Conservation (phyloP, 139 green algal genomes). For the Chlamydomonas sp. region DNA sequence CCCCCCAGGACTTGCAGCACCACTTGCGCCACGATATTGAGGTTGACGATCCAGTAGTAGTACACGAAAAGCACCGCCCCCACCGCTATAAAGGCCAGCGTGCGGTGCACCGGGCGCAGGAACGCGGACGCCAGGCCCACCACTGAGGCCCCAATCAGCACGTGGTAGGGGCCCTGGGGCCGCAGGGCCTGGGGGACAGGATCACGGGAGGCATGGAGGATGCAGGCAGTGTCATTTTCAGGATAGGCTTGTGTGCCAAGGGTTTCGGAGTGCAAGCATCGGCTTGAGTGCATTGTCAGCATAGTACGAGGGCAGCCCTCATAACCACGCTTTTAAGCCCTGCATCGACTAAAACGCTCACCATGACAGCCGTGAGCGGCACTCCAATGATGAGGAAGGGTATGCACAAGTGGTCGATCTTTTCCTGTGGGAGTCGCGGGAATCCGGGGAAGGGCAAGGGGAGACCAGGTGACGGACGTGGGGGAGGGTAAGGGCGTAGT, state of each 20-base stretch:
- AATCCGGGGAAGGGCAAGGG: neutral
- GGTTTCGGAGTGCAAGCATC: neutral
- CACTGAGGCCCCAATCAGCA: constrained; percentile 39
- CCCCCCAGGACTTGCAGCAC: constrained; percentile 74
- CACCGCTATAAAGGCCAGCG: constrained; percentile 66
- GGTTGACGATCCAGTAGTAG: constrained; percentile 69
- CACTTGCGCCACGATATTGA: constrained; percentile 63
- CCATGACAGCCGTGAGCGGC: constrained; percentile 78
- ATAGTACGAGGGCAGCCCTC: too few species aligned
- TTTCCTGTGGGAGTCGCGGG: constrained; percentile 66
- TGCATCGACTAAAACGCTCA: constrained; percentile 34
- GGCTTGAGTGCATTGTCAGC: too few species aligned
- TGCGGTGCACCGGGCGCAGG: constrained; percentile 69
- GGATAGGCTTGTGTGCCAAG: neutral
- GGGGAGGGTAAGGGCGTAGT: neutral
- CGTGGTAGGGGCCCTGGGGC: constrained; percentile 33
- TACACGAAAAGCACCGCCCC: constrained; percentile 56
- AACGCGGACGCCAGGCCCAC: constrained; percentile 69
- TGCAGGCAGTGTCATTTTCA: neutral
- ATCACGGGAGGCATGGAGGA: neutral
- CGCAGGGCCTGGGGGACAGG: constrained; percentile 36
- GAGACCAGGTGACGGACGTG: neutral
- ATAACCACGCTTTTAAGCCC: too few species aligned
- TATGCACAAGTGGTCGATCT: constrained; percentile 89
- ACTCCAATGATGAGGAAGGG: constrained; percentile 79